Conservation (phyloP, 2,329 filamentous ascomycete genomes). For the Juglanconis juglandina region DNA sequence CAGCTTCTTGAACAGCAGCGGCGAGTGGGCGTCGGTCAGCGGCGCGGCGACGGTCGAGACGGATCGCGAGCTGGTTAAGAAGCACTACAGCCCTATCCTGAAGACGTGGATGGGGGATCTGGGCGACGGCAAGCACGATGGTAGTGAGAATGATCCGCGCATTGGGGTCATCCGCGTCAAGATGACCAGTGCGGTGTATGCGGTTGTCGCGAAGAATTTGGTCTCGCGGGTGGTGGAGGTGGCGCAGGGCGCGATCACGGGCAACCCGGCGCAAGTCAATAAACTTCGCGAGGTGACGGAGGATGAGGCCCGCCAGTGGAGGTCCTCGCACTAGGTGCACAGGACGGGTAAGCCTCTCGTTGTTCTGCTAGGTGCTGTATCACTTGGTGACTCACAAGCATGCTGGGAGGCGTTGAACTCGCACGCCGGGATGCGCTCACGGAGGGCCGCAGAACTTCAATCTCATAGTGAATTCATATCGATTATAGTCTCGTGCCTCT, state of each 20-base stretch:
- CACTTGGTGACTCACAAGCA: too few species aligned
- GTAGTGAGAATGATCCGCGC: conserved; percentile 74
- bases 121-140: conserved; percentile 78
- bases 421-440: too few species aligned
- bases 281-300: conserved; percentile 71
- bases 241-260: conserved; percentile 71
- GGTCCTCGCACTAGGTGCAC: conserved; percentile 31
- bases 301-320: conserved; percentile 63
- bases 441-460: background rate
- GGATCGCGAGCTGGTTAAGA: conserved; percentile 64
- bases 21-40: conserved; percentile 86
- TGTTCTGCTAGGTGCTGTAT: background rate
- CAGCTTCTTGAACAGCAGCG: conserved; percentile 70
- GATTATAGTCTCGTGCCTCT: too few species aligned
- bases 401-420: too few species aligned
- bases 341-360: background rate
- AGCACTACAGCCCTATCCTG: conserved; percentile 70
- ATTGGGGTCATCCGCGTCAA: conserved; percentile 78
- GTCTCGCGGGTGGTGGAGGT: conserved; percentile 66
- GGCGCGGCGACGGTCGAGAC: conserved; percentile 68
- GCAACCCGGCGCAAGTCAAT: conserved; percentile 69
- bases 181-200: conserved; percentile 69
- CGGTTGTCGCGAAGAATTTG: conserved; percentile 59
- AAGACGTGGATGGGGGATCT: conserved; percentile 87
- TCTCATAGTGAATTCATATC: background rate